These are phyloP conservation scores for Leccinum angustisporum DNA, from an alignment of 1,284 basidiomycete species.

Conservation along the genomic window DNA sequence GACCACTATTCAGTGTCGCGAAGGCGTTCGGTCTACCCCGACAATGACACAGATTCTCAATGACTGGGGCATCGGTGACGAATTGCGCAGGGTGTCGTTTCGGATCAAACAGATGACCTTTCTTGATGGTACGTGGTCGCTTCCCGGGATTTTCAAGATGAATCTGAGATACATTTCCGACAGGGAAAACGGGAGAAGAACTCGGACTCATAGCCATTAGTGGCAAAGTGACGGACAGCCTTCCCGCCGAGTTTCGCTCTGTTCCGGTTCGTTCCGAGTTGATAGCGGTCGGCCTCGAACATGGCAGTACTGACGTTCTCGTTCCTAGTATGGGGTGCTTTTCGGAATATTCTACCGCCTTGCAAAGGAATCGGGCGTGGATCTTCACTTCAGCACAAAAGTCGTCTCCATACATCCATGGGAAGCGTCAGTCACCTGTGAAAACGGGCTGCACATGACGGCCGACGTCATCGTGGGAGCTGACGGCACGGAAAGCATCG, in stretches of 20 bases:
- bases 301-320: no score
- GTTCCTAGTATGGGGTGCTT: conserved; percentile 54
- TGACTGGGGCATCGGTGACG: conserved; percentile 43
- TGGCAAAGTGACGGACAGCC: conserved; percentile 38
- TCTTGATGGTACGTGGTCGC: conserved; percentile 14
- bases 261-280: conserved; percentile 31
- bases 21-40: conserved; percentile 34
- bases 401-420: conserved; percentile 46
- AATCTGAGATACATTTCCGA: background rate
- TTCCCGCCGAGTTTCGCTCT: conserved; percentile 39
- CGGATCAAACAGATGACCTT: conserved; percentile 35
- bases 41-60: conserved; percentile 46
- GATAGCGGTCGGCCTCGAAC: background rate
- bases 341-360: conserved; percentile 51
- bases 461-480: conserved; percentile 55
- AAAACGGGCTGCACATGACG: conserved; percentile 38
- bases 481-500: conserved; percentile 53
- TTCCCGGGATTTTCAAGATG: no score
- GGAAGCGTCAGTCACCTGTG: conserved; percentile 37
- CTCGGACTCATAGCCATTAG: conserved; percentile 38
- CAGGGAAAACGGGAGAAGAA: conserved; percentile 37
- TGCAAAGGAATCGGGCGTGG: conserved; percentile 45
- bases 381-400: conserved; percentile 46
- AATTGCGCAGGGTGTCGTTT: conserved; percentile 32
- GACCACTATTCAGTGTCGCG: conserved; percentile 10